These are phyloP conservation scores for Didymella segeticola DNA, from an alignment of 2,329 filamentous ascomycete species.

Conservation along the genomic window DNA sequence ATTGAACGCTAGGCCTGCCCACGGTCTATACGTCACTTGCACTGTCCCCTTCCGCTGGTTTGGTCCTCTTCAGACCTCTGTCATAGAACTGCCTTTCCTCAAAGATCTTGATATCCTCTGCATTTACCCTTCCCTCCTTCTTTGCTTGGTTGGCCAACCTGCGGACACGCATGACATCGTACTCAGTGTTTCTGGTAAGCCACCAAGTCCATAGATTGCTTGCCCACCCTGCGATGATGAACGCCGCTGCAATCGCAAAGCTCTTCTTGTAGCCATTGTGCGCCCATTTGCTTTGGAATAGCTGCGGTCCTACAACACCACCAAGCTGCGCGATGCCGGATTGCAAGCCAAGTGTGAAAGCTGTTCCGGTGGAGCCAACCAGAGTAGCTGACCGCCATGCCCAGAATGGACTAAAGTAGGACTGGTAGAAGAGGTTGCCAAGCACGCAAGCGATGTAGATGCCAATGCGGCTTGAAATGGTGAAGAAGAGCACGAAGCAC, in stretches of 20 bases:
- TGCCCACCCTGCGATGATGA: slow-evolving; percentile 46
- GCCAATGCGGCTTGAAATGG: slow-evolving; percentile 42
- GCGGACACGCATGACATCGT: slow-evolving; percentile 43
- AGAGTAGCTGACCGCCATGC: slow-evolving; percentile 22
- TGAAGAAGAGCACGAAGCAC: slow-evolving; percentile 55
- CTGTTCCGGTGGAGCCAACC: slow-evolving; percentile 53
- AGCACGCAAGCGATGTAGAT: slow-evolving; percentile 56
- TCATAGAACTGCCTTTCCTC: slow-evolving; percentile 26
- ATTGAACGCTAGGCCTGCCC: too few species aligned
- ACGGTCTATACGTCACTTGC: not conserved
- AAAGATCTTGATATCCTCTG: slow-evolving; percentile 28
- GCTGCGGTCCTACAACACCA: slow-evolving; percentile 55
- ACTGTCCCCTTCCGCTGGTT: not conserved
- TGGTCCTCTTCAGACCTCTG: slow-evolving; percentile 4
- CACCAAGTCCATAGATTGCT: slow-evolving; percentile 53
- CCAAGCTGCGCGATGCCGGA: slow-evolving; percentile 54
- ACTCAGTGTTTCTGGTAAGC: slow-evolving; percentile 52
- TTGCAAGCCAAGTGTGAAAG: slow-evolving; percentile 55
- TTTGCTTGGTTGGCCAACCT: slow-evolving; percentile 25
- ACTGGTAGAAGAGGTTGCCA: slow-evolving; percentile 54
- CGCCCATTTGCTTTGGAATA: slow-evolving; percentile 54
- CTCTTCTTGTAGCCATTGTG: slow-evolving; percentile 50
- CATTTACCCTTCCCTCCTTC: slow-evolving; percentile 22
- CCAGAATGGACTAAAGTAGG: slow-evolving; percentile 43
- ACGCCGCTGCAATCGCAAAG: slow-evolving; percentile 49